phyloP scores from a whole-genome alignment of 2,329 filamentous ascomycete genomes.

The Verticillium tricorpus region DNA sequence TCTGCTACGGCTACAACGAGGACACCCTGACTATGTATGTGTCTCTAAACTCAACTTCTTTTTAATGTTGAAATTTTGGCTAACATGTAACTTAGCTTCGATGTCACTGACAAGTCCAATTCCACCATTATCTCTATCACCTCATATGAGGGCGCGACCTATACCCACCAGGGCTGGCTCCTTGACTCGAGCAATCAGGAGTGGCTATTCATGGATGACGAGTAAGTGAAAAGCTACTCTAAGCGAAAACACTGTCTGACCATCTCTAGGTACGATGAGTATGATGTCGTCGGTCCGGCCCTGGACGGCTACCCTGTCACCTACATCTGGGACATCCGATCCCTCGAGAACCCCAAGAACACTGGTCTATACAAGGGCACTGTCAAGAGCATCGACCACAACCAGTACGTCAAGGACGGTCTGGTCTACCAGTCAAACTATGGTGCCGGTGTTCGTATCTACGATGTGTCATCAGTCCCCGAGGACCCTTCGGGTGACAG shows the following conservation, averaged over 20 bases:
- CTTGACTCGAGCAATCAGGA: conserved; percentile 37
- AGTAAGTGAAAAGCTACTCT: conserved; percentile 14
- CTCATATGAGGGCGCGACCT: conserved; percentile 44
- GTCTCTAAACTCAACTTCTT: neutral
- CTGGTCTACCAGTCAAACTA: conserved; percentile 41
- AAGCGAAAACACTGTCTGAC: neutral
- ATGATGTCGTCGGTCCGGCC: conserved; percentile 24
- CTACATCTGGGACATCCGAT: conserved; percentile 42
- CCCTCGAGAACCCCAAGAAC: conserved; percentile 33
- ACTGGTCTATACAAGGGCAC: conserved; percentile 32
- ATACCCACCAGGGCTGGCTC: conserved; percentile 52
- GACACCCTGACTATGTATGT: conserved; percentile 39
- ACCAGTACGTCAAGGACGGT: conserved; percentile 38
- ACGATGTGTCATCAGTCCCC: conserved; percentile 24
- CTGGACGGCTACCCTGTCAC: conserved; percentile 37
- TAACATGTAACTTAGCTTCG: conserved; percentile 23
- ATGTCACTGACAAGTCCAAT: conserved; percentile 42
- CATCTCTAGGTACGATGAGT: conserved; percentile 35
- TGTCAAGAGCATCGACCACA: conserved; percentile 34
- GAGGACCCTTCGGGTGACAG: conserved; percentile 29
- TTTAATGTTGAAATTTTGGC: neutral
- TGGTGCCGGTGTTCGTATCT: conserved; percentile 32
- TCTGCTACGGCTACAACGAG: conserved; percentile 50
- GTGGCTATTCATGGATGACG: conserved; percentile 26
- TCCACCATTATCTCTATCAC: conserved; percentile 45